Evolutionary conservation across 2,329 filamentous ascomycete genomes (phyloP), one percentile per base, ranked within the genome.

Genomic region (Aureobasidium subglaciale): DNA sequence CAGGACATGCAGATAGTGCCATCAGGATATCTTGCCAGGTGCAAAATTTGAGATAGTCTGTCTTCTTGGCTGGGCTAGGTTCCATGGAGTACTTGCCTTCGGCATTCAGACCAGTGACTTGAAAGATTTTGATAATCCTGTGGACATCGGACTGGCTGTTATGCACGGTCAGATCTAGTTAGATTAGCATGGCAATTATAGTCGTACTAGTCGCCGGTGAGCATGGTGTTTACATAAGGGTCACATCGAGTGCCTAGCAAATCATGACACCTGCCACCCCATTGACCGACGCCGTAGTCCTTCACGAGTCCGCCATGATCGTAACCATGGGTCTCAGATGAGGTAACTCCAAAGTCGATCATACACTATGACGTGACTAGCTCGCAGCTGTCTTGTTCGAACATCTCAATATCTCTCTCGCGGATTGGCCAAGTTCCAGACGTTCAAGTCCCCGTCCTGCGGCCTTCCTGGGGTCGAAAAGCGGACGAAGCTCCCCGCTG

Each of bases 161-260:
- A n/a, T n/a, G n/a, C n/a, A n/a, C n/a, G n/a, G n/a, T n/a, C 81
- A 0, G 89, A 86, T 4, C 89, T 81, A 1, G 82, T 83, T 10
- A 95, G 78, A 67, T 95, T 95, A 1, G 85, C 89, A 65, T 92
- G 88, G 68, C 89, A 95, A 67, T 93, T 87, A 68, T 81, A 92
- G 68, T 93, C 85, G 67, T 90, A 93, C 29, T 77, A 76, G 48
- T 81, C 77, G n/a, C 83, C 83, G 3, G 79, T 82, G 53, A 95
- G 80, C 59, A 93, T 78, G 34, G 80, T 76, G 67, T 88, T 89
- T 66, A 93, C 85, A 67, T 93, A 95, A 1, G 88, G 88, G 70
- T 93, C 89, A 70, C 89, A 95, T 40, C 89, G 76, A 24, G 88
- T 95, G 32, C 54, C 89, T 4, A 95, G 74, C 22, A 95, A 74